Evolutionary conservation across 306 rosid species (phyloP).

Genomic region (Malus sieversii): DNA sequence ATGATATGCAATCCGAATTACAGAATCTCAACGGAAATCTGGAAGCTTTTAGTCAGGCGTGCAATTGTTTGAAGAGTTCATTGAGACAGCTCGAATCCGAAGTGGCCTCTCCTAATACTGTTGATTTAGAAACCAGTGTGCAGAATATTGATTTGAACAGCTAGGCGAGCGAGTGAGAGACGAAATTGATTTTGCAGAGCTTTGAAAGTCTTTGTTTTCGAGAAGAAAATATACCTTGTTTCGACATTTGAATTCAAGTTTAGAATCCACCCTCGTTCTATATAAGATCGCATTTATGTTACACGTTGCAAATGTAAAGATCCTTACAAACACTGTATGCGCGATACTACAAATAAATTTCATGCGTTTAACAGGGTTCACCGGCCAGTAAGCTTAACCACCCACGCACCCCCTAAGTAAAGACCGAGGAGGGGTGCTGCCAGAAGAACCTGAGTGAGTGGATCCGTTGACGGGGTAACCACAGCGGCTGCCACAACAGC

Average conservation of each 20-base stretch:
- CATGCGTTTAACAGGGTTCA: slow-evolving; percentile 15
- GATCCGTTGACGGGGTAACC: slow-evolving; percentile 85
- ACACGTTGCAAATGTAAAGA: slow-evolving; percentile 34
- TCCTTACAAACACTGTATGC: neutral
- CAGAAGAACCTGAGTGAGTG: slow-evolving; percentile 82
- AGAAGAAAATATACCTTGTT: neutral
- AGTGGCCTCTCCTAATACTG: slow-evolving; percentile 15
- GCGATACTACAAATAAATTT: neutral
- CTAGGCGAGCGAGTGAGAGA: slow-evolving; percentile 5
- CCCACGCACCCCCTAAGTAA: slow-evolving; percentile 92
- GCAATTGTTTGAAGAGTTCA: slow-evolving; percentile 46
- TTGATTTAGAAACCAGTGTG: slow-evolving; percentile 40
- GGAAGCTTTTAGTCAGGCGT: slow-evolving; percentile 49
- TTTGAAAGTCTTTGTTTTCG: neutral
- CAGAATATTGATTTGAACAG: slow-evolving; percentile 37
- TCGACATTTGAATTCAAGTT: neutral
- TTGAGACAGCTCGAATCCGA: slow-evolving; percentile 40
- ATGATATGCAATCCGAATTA: slow-evolving; percentile 41
- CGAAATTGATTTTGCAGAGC: neutral
- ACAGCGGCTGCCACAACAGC: slow-evolving; percentile 87
- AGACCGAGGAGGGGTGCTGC: slow-evolving; percentile 80
- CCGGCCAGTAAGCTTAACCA: slow-evolving; percentile 74
- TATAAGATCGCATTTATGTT: slow-evolving; percentile 9
- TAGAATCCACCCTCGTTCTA: slow-evolving; percentile 1
- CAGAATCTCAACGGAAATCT: slow-evolving; percentile 41